Evolutionary conservation across 768 basidiomycete genomes (phyloP).

Genomic region (Phaeotremella skinneri): DNA sequence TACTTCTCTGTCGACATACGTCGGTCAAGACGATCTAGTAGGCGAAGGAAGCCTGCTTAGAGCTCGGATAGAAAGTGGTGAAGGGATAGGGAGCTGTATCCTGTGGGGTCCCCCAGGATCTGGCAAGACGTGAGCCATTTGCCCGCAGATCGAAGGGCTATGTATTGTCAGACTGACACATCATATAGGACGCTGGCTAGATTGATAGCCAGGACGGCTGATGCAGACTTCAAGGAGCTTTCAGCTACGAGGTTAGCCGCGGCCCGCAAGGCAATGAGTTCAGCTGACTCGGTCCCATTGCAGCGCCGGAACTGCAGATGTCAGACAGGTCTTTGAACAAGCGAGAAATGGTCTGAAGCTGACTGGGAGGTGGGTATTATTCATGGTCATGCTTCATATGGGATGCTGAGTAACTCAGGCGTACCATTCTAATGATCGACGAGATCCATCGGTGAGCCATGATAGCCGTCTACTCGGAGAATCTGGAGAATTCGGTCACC

Average conservation of each 20-base stretch:
- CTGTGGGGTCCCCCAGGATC: slow-evolving; percentile 52
- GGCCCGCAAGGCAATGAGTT: slow-evolving; percentile 48
- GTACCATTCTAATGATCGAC: slow-evolving; percentile 75
- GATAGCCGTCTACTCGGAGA: slow-evolving; percentile 52
- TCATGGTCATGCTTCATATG: neutral
- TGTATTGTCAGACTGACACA: too few relatives aligned
- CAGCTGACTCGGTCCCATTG: slow-evolving; percentile 6
- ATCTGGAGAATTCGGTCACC: neutral
- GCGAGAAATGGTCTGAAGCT: slow-evolving; percentile 66
- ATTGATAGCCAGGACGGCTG: slow-evolving; percentile 62
- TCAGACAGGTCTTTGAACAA: slow-evolving; percentile 71
- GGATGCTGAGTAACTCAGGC: slow-evolving; percentile 52
- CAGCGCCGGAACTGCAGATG: slow-evolving; percentile 60
- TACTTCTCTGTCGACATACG: slow-evolving; percentile 61
- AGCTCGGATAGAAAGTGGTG: slow-evolving; percentile 56
- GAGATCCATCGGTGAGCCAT: slow-evolving; percentile 80
- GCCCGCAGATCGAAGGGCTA: too few relatives aligned
- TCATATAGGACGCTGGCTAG: slow-evolving; percentile 64
- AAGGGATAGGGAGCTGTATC: slow-evolving; percentile 56
- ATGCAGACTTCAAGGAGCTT: slow-evolving; percentile 69
- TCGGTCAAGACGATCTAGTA: slow-evolving; percentile 69
- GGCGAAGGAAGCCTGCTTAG: slow-evolving; percentile 62
- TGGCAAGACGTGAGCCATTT: slow-evolving; percentile 49
- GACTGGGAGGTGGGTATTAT: slow-evolving; percentile 58
- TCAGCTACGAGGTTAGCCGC: slow-evolving; percentile 61